Conservation (phyloP, 2,329 filamentous ascomycete species). For the Hymenoscyphus repandus region DNA sequence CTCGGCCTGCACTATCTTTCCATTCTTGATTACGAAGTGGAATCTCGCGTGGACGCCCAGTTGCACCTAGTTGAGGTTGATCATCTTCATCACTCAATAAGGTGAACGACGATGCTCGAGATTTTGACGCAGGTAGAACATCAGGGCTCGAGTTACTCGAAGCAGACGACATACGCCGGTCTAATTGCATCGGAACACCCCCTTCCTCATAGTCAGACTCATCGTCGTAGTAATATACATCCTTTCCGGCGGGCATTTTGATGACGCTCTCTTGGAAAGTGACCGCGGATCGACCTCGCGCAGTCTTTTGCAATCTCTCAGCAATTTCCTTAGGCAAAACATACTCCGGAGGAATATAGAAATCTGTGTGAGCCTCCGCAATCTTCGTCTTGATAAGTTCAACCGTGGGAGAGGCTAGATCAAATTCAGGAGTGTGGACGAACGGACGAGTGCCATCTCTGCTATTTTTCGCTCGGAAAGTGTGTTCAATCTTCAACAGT, state of each 20-base stretch:
- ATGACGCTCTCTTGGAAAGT: too few relatives aligned
- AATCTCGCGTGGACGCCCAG: too few relatives aligned
- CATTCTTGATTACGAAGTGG: neutral
- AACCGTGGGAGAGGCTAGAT: conserved; percentile 9
- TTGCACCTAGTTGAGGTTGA: too few relatives aligned
- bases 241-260: too few relatives aligned
- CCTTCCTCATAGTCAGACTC: neutral
- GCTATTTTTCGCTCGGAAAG: conserved; percentile 12
- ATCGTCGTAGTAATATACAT: neutral
- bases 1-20: neutral
- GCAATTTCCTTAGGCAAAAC: conserved; percentile 20
- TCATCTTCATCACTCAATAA: too few relatives aligned
- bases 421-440: conserved; percentile 13
- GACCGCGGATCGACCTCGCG: neutral
- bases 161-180: too few relatives aligned
- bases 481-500: conserved; percentile 8
- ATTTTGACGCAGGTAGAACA: too few relatives aligned
- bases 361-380: conserved; percentile 18
- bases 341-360: conserved; percentile 26
- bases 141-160: too few relatives aligned
- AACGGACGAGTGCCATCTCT: conserved; percentile 14
- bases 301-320: conserved; percentile 14
- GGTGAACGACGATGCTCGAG: too few relatives aligned
- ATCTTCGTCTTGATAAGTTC: conserved; percentile 20
- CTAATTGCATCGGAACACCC: too few relatives aligned